Evolutionary conservation across 345 rosid species (phyloP).

Genomic region (Bruguiera parviflora): DNA sequence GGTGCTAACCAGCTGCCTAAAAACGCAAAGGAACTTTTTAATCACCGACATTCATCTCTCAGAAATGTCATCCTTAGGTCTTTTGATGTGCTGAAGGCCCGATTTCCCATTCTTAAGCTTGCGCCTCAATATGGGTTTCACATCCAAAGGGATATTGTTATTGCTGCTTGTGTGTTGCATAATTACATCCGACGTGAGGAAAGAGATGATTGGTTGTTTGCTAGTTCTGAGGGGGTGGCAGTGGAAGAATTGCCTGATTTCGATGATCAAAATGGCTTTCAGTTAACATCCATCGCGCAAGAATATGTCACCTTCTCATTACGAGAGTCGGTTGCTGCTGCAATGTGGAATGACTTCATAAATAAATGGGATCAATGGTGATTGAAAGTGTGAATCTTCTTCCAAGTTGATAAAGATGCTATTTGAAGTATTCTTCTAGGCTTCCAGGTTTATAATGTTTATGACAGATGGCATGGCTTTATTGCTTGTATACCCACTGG

Average conservation of each 20-base stretch:
- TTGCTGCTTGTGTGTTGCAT: conserved; percentile 72
- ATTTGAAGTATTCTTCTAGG: too few relatives aligned
- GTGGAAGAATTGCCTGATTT: conserved; percentile 41
- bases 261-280: conserved; percentile 56
- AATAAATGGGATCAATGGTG: conserved; percentile 47
- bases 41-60: conserved; percentile 62
- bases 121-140: conserved; percentile 67
- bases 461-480: too few relatives aligned
- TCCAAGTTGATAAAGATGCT: not conserved
- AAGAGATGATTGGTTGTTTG: conserved; percentile 70
- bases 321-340: conserved; percentile 55
- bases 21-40: conserved; percentile 65
- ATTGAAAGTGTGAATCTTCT: not conserved
- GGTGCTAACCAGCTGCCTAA: conserved; percentile 65
- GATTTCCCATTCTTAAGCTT: conserved; percentile 74
- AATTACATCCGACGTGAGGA: conserved; percentile 62
- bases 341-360: conserved; percentile 77
- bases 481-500: too few relatives aligned
- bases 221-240: conserved; percentile 28
- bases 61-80: conserved; percentile 50
- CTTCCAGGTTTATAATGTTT: too few relatives aligned
- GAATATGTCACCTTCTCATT: conserved; percentile 47
- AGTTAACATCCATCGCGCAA: conserved; percentile 42
- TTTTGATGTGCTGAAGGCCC: conserved; percentile 49
- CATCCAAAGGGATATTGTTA: conserved; percentile 81